Evolutionary conservation across 805 yeast species (phyloP).

Genomic region (Blastobotrys terrestris): DNA sequence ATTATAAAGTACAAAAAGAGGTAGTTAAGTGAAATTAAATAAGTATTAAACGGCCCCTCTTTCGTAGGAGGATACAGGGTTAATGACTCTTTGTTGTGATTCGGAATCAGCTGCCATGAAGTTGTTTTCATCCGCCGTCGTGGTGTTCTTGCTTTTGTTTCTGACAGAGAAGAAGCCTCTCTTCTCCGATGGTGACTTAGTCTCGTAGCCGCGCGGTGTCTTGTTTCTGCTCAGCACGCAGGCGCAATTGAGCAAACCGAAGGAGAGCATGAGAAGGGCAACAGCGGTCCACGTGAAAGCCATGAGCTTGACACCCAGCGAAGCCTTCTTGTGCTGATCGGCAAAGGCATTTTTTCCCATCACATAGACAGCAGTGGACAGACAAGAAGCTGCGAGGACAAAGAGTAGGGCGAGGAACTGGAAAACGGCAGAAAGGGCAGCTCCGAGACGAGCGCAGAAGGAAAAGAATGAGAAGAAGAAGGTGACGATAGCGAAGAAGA

Average conservation of each 20-base stretch:
- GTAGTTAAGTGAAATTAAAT: background rate
- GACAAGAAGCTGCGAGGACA: conserved; percentile 50
- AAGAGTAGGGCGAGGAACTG: conserved; percentile 24
- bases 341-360: conserved; percentile 66
- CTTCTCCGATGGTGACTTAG: background rate
- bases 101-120: conserved; percentile 1
- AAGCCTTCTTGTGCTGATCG: conserved; percentile 32
- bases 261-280: conserved; percentile 27
- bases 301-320: conserved; percentile 34
- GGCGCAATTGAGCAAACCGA: conserved; percentile 26
- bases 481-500: conserved; percentile 47
- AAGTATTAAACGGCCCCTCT: conserved; percentile 1
- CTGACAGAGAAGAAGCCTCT: conserved; percentile 11
- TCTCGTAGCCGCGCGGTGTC: conserved; percentile 2
- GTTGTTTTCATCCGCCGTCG: background rate
- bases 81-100: conserved; percentile 4
- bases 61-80: conserved; percentile 8
- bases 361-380: conserved; percentile 74
- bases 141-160: conserved; percentile 1
- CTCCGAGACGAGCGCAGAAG: conserved; percentile 22
- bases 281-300: conserved; percentile 61
- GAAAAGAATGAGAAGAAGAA: conserved; percentile 32
- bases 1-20: background rate
- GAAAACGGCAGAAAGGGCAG: conserved; percentile 23
- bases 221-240: conserved; percentile 11